Evolutionary conservation across 139 green algal genomes (phyloP), one percentile per base, ranked within the genome.

Genomic region (Chlamydomonas applanata): DNA sequence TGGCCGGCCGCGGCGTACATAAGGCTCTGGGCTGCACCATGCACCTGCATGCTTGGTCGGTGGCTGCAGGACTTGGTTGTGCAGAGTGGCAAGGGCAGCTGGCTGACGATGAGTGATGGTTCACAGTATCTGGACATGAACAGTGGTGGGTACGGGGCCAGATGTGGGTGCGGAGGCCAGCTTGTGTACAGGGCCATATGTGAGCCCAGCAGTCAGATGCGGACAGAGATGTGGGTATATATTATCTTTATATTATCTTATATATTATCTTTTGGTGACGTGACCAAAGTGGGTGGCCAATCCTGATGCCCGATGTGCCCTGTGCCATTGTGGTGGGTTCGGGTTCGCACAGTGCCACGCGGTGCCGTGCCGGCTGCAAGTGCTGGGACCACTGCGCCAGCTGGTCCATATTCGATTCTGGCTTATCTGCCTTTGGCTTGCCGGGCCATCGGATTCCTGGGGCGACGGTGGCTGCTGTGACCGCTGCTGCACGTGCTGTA

Each of bases 51-150:
- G n/a, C n/a, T n/a, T n/a, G n/a, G n/a, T n/a, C n/a, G n/a, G n/a
- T n/a, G n/a, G n/a, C n/a, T 85, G 56, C 88, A 96, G 91, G 85
- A 94, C 0, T 59, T 90, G 2, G 76, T 97, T 19, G 84, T 88
- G 1, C 75, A 86, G 22, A 71, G 70, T 3, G 92, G 68, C 1
- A 29, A 78, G 25, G 92, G 92, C 49, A 89, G 66, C 64, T 93
- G 87, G 68, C 72, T 97, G 1, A 90, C 70, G 71, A 91, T 84
- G 30, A 86, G 77, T 2, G 83, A 90, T 35, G 89, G 89, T 9
- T 77, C 82, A 11, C 82, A 82, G 59, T 86, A 90, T 64, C 82
- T 97, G 5, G 92, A 97, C 78, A 86, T 95, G 59, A 85, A 86
- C 5, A 77, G 74, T 59, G 91, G 75, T 85, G 75, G 0, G 74